These are phyloP conservation scores for Trichosporon asahii DNA, from an alignment of 1,284 basidiomycete species.

Conservation along the genomic window DNA sequence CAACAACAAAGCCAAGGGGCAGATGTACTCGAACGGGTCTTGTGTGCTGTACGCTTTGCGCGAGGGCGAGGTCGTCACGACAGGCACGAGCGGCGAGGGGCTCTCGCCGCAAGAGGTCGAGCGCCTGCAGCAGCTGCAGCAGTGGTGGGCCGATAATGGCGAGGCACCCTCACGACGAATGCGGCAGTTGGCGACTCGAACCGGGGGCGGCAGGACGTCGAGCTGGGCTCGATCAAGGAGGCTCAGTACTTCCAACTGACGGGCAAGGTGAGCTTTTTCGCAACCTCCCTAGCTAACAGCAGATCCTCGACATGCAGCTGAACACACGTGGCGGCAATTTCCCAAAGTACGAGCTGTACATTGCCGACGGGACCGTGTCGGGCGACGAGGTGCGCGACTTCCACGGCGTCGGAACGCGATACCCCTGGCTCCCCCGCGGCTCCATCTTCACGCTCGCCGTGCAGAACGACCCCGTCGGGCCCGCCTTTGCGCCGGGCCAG, in stretches of 20 bases:
- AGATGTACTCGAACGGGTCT: conserved; percentile 21
- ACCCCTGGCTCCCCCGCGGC: neutral
- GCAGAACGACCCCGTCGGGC: neutral
- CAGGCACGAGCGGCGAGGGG: neutral
- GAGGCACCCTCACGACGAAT: neutral
- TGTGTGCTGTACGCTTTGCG: conserved; percentile 8
- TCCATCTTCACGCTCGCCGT: conserved; percentile 13
- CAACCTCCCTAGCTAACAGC: neutral
- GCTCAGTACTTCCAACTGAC: conserved; percentile 12
- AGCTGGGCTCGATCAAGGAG: conserved; percentile 6
- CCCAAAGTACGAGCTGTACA: conserved; percentile 34
- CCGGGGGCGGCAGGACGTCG: neutral
- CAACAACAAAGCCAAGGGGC: conserved; percentile 35
- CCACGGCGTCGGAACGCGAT: conserved; percentile 21
- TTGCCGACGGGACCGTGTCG: conserved; percentile 39
- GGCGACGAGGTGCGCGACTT: conserved; percentile 28
- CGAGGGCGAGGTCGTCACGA: neutral
- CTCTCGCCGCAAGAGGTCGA: conserved; percentile 18
- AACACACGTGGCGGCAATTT: neutral
- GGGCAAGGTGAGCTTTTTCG: conserved; percentile 29
- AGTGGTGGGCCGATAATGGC: conserved; percentile 25
- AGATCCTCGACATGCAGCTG: conserved; percentile 29
- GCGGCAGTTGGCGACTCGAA: neutral
- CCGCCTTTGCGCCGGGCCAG: conserved; percentile 23
- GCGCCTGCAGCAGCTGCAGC: conserved; percentile 17